These are phyloP conservation scores for Cystofilobasidium ferigula DNA, from an alignment of 768 basidiomycete species.

Conservation along the genomic window DNA sequence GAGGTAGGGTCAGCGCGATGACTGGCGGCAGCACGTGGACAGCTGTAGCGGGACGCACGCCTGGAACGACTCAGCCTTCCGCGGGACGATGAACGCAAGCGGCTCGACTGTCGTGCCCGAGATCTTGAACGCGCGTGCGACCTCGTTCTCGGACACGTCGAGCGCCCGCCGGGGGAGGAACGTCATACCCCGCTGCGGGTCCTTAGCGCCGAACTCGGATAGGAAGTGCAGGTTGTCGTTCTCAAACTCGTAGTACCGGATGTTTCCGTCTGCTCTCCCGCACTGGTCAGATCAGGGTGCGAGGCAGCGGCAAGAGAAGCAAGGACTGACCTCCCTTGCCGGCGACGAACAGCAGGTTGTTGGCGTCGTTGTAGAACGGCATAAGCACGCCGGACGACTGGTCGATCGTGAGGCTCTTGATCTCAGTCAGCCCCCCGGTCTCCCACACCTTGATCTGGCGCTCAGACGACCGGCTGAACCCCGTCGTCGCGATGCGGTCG, in stretches of 20 bases:
- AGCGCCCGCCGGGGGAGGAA: constrained; percentile 88
- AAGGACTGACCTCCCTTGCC: constrained; percentile 62
- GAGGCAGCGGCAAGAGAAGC: background rate
- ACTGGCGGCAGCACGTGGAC: no score
- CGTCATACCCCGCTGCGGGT: constrained; percentile 71
- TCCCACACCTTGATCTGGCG: constrained; percentile 87
- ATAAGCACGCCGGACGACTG: constrained; percentile 64
- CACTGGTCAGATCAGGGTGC: constrained; percentile 18
- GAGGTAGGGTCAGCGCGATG: background rate
- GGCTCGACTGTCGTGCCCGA: constrained; percentile 65
- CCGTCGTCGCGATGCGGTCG: constrained; percentile 84
- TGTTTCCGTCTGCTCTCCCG: constrained; percentile 67
- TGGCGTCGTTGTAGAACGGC: constrained; percentile 90
- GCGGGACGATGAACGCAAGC: constrained; percentile 87
- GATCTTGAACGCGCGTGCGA: constrained; percentile 87
- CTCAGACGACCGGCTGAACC: constrained; percentile 95
- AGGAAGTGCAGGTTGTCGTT: constrained; percentile 59
- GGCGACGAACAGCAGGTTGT: constrained; percentile 56
- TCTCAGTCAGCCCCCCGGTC: constrained; percentile 56
- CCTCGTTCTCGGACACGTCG: constrained; percentile 82
- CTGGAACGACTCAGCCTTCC: constrained; percentile 47
- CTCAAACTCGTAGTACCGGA: constrained; percentile 92
- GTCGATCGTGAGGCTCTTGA: constrained; percentile 72
- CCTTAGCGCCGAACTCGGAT: constrained; percentile 58
- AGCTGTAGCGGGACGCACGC: constrained; percentile 37